phyloP scores from a whole-genome alignment of 176 grass and related monocot species.

The Oryza officinalis region DNA sequence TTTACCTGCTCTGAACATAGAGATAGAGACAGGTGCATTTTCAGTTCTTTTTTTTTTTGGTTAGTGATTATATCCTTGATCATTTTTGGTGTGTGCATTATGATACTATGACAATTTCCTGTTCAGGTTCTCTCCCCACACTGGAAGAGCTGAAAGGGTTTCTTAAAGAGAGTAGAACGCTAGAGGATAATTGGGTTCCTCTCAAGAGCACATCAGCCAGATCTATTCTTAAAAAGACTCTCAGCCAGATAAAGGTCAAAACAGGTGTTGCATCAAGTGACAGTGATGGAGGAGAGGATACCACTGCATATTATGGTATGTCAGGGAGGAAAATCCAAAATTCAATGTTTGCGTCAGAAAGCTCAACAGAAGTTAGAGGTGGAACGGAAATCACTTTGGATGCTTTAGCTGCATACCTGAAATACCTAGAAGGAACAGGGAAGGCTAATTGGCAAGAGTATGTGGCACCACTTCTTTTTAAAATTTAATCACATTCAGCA shows the following conservation, averaged over 20 bases:
- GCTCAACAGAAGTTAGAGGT: conserved; percentile 68
- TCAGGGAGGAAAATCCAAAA: conserved; percentile 48
- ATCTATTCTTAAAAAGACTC: conserved; percentile 48
- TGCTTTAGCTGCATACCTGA: conserved; percentile 82
- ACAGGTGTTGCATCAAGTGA: conserved; percentile 36
- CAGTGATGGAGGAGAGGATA: conserved; percentile 38
- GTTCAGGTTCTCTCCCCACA: conserved; percentile 71
- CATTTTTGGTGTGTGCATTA: conserved; percentile 15
- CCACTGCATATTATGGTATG: conserved; percentile 22
- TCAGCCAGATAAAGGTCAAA: conserved; percentile 44
- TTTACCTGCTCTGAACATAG: conserved; percentile 69
- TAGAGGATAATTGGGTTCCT: conserved; percentile 61
- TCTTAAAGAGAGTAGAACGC: conserved; percentile 30
- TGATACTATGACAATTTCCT: conserved; percentile 28
- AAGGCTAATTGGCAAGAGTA: conserved; percentile 96
- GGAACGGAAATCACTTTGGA: conserved; percentile 67
- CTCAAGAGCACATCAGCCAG: conserved; percentile 51
- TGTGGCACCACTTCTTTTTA: conserved; percentile 17
- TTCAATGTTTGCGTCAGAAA: conserved; percentile 81
- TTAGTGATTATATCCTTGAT: conserved; percentile 25
- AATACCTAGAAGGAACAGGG: conserved; percentile 87
- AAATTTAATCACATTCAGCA: conserved; percentile 16
- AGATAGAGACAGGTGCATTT: conserved; percentile 65
- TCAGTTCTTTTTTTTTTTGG: conserved; percentile 14
- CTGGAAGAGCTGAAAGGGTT: conserved; percentile 77